These are phyloP conservation scores for Flaveria linearis DNA, from an alignment of 129 eudicot species.

Conservation along the genomic window DNA sequence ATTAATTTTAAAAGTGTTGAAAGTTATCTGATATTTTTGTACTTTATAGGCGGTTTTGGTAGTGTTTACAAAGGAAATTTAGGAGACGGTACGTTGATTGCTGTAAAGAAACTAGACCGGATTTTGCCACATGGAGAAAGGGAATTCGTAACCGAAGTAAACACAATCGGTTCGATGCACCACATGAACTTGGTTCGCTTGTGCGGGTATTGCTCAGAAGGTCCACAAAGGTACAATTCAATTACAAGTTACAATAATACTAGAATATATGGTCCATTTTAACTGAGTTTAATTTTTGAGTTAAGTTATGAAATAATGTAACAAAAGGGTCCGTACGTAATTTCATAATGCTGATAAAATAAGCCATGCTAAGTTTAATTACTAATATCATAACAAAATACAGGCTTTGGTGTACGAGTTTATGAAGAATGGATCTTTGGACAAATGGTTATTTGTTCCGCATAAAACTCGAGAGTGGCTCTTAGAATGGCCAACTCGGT, in stretches of 20 bases:
- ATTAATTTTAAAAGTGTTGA: neutral
- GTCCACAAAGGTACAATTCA: slow-evolving; percentile 60
- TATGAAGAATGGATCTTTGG: slow-evolving; percentile 93
- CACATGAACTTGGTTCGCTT: slow-evolving; percentile 96
- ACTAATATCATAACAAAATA: neutral
- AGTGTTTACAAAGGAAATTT: slow-evolving; percentile 94
- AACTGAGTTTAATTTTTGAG: too few species aligned
- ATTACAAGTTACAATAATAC: neutral
- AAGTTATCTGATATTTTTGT: neutral
- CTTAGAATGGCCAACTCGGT: slow-evolving; percentile 85
- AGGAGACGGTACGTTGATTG: slow-evolving; percentile 73
- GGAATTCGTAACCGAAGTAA: slow-evolving; percentile 89
- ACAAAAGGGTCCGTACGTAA: neutral
- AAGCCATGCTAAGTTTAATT: neutral
- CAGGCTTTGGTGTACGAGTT: slow-evolving; percentile 97
- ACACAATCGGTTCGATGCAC: slow-evolving; percentile 92
- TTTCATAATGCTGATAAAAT: neutral
- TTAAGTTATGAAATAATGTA: neutral
- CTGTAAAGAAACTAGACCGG: slow-evolving; percentile 86
- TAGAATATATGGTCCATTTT: too few species aligned
- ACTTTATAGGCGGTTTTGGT: slow-evolving; percentile 86
- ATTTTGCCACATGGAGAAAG: slow-evolving; percentile 87
- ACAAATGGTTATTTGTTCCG: slow-evolving; percentile 83
- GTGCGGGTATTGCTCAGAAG: slow-evolving; percentile 94
- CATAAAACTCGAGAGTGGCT: slow-evolving; percentile 49